A percentile compares a stretch with the other conserved stretches of the same genome.
These are phyloP conservation scores for Plantago rigida DNA, from an alignment of 305 asterid species.

Conservation along the genomic window DNA sequence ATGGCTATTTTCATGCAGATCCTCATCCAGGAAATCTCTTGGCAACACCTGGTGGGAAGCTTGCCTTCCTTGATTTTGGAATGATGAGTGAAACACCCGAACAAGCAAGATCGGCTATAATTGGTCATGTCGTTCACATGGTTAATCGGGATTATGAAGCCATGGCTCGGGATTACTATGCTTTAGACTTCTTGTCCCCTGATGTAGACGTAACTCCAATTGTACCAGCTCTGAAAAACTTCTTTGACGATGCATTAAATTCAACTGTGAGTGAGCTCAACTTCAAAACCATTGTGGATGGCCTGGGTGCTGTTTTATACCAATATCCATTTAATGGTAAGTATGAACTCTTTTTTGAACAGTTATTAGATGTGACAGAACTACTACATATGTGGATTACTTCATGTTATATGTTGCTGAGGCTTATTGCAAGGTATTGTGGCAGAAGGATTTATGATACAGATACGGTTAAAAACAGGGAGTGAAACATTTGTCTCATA, in stretches of 20 bases:
- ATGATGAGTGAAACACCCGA: constrained; percentile 99
- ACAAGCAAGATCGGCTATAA: constrained; percentile 88
- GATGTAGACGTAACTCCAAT: constrained; percentile 93
- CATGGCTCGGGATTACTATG: constrained; percentile 99
- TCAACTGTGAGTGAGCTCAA: constrained; percentile 92
- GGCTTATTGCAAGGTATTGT: constrained; percentile 10
- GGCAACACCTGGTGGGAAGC: constrained; percentile 96
- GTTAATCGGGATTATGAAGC: constrained; percentile 99
- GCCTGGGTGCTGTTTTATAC: constrained; percentile 82
- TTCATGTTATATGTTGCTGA: background rate
- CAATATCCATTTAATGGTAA: constrained; percentile 89
- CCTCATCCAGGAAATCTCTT: constrained; percentile 98
- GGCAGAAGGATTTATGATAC: constrained; percentile 9
- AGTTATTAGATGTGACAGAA: constrained; percentile 16
- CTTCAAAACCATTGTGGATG: constrained; percentile 90
- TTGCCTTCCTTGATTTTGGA: constrained; percentile 97
- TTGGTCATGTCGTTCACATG: constrained; percentile 98
- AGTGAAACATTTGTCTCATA: background rate
- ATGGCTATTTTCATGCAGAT: constrained; percentile 97
- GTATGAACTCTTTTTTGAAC: constrained; percentile 26
- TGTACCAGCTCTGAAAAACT: constrained; percentile 74
- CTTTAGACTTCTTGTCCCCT: constrained; percentile 82
- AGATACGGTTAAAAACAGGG: background rate
- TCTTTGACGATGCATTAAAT: constrained; percentile 88
- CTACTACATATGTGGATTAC: constrained; percentile 15